A percentile compares a stretch with the other conserved stretches of the same genome.
These are phyloP conservation scores for Neofusicoccum ribis DNA, from an alignment of 2,329 filamentous ascomycete genomes.

Conservation along the genomic window DNA sequence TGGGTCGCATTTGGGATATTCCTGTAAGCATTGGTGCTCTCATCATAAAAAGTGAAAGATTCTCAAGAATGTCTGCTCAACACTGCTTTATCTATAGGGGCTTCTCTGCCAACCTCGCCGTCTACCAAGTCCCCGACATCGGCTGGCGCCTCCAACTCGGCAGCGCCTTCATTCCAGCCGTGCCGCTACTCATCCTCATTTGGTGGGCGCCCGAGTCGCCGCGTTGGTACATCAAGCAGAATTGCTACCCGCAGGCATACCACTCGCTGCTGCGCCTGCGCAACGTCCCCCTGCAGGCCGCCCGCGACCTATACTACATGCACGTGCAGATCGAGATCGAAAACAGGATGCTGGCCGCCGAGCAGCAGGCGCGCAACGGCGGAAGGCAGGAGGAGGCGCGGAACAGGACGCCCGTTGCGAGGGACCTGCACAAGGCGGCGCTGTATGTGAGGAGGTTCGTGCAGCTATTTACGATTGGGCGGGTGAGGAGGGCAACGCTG, in stretches of 20 bases:
- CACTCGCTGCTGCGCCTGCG: constrained; percentile 54
- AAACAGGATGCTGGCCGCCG: constrained; percentile 34
- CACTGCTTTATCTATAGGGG: constrained; percentile 25
- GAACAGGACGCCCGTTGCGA: background rate
- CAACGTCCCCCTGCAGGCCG: constrained; percentile 52
- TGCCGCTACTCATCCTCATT: constrained; percentile 29
- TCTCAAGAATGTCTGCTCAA: background rate
- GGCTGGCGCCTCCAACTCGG: constrained; percentile 32
- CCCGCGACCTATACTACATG: constrained; percentile 55
- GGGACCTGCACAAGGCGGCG: constrained; percentile 12
- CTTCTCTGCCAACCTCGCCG: constrained; percentile 27
- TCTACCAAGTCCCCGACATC: constrained; percentile 27
- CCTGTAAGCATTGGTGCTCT: background rate
- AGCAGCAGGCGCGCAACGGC: constrained; percentile 27
- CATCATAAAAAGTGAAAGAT: background rate
- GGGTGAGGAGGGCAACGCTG: constrained; percentile 30
- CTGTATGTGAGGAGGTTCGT: constrained; percentile 10
- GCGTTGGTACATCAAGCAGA: constrained; percentile 29
- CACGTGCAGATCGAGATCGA: constrained; percentile 33
- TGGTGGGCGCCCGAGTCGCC: constrained; percentile 30
- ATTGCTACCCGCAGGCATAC: constrained; percentile 26
- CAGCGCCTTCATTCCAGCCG: constrained; percentile 29
- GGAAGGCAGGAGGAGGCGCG: background rate
- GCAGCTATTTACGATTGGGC: constrained; percentile 27
- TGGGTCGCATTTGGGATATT: constrained; percentile 19